phyloP scores from a whole-genome alignment of 2,329 filamentous ascomycete species.

The Fusarium pilosicola region DNA sequence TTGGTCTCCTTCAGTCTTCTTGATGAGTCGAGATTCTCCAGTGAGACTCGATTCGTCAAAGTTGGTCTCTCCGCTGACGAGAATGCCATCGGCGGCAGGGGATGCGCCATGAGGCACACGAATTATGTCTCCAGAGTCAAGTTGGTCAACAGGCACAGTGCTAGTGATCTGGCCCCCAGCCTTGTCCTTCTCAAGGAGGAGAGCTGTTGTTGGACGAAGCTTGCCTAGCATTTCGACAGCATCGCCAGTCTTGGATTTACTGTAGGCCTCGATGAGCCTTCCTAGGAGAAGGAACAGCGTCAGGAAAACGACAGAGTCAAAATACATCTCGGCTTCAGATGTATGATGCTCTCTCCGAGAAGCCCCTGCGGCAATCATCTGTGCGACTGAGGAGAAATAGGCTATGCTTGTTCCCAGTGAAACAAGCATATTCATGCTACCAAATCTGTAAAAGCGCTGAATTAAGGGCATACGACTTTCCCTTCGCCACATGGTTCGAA shows the following conservation, averaged over 20 bases:
- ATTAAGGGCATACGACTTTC: conserved; percentile 78
- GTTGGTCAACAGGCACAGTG: conserved; percentile 69
- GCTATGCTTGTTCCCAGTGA: conserved; percentile 89
- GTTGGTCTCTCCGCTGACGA: conserved; percentile 69
- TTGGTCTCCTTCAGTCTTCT: conserved; percentile 69
- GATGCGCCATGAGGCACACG: conserved; percentile 82
- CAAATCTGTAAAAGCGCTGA: conserved; percentile 87
- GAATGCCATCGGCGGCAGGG: conserved; percentile 81
- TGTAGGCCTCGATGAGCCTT: conserved; percentile 85
- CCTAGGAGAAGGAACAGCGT: conserved; percentile 85
- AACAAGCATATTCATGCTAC: conserved; percentile 96
- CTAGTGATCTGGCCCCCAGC: conserved; percentile 51
- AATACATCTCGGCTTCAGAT: conserved; percentile 69
- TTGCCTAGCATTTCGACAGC: conserved; percentile 83
- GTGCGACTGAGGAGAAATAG: conserved; percentile 82
- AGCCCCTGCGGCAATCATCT: conserved; percentile 74
- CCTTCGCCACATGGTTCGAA: conserved; percentile 79
- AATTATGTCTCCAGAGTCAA: conserved; percentile 80
- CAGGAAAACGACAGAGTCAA: conserved; percentile 92
- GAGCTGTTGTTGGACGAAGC: conserved; percentile 79
- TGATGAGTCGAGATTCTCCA: conserved; percentile 75
- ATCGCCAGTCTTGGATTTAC: conserved; percentile 89
- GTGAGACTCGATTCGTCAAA: conserved; percentile 95
- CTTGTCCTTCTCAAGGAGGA: conserved; percentile 67
- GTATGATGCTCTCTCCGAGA: conserved; percentile 34